Percentiles rank a stretch among this genome's conserved stretches.
Evolutionary conservation across 495 filamentous ascomycete species (phyloP).

Genomic region (Xeromyces bisporus): DNA sequence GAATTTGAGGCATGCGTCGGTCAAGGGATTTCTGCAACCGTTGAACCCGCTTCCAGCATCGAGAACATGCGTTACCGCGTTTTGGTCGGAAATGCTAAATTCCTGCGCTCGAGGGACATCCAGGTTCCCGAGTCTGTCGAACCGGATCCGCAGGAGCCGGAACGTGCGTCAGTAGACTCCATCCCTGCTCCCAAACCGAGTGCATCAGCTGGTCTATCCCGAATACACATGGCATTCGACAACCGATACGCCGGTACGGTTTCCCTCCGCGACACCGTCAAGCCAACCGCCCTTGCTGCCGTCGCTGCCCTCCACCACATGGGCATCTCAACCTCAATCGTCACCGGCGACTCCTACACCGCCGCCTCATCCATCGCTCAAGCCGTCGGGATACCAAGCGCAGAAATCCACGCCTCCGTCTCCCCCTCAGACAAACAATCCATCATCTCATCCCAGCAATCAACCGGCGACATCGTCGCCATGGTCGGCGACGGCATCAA

Average conservation of each 20-base stretch:
- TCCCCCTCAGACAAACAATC: constrained; percentile 76
- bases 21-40: constrained; percentile 64
- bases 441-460: constrained; percentile 65
- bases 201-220: constrained; percentile 50
- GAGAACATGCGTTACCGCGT: constrained; percentile 58
- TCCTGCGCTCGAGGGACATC: constrained; percentile 52
- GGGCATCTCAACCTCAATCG: constrained; percentile 73
- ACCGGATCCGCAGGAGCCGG: constrained; percentile 13
- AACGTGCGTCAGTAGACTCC: constrained; percentile 8
- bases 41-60: constrained; percentile 53
- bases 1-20: constrained; percentile 76
- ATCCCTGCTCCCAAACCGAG: constrained; percentile 12
- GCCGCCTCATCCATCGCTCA: constrained; percentile 70
- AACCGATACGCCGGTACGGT: constrained; percentile 62
- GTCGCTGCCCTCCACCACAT: constrained; percentile 71
- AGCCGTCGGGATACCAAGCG: constrained; percentile 60
- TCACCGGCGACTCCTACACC: constrained; percentile 78
- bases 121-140: constrained; percentile 47
- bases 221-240: constrained; percentile 82
- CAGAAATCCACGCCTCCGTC: constrained; percentile 63
- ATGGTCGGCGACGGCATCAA: constrained; percentile 99
- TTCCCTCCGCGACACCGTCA: constrained; percentile 76
- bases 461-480: constrained; percentile 55
- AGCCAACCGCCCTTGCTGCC: constrained; percentile 65
- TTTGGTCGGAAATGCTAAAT: constrained; percentile 65